Base-by-base conservation (phyloP, 441 rosid genomes). In the Corymbia calophylla region DNA sequence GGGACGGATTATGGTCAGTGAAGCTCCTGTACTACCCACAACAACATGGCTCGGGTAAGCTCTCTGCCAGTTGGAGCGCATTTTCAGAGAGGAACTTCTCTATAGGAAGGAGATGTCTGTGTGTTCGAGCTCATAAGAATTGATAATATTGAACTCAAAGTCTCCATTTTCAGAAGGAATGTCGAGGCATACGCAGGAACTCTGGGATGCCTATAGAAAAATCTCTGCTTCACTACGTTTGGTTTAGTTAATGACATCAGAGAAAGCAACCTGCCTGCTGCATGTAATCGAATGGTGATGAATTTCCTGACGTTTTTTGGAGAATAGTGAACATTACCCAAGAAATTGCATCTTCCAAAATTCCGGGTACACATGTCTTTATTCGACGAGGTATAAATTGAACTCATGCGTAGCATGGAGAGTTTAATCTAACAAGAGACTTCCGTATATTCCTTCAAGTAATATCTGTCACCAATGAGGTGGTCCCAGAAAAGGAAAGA, bases 51-150 rank as follows among this genome's bases (percentile, higher is more conserved):
- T 56, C 3, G 29, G 62, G 62, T 56, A 23, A 23, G 0, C 62
- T 4, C 3, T 0, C 29, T 56, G 29, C 29, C 0, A 0, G 62
- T 56, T 23, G 29, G 1, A 0, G 13, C 3, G 1, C 62, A 4
- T 56, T 56, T n/a, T 56, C 62, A 56, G 29, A 23, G 62, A 21
- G 12, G 62, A 4, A 56, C 13, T 56, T 56, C 29, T 56, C 5
- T 56, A 56, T 8, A 56, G 62, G 29, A 56, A 23, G 29, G 62
- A 56, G 29, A 23, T 4, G 29, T 56, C 0, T 56, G 29, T 0
- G 29, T 56, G 62, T 1, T 56, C 1, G 29, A 23, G 62, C 62
- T 1, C 9, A 29, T 56, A 0, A 56, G 62, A 56, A 56, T 56
- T 56, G 29, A 56, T 56, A 56, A 23, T 56, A 23, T 56, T 56